phyloP scores from a whole-genome alignment of 1,139 yeast genomes.

The Lodderomyces parapsilosis region DNA sequence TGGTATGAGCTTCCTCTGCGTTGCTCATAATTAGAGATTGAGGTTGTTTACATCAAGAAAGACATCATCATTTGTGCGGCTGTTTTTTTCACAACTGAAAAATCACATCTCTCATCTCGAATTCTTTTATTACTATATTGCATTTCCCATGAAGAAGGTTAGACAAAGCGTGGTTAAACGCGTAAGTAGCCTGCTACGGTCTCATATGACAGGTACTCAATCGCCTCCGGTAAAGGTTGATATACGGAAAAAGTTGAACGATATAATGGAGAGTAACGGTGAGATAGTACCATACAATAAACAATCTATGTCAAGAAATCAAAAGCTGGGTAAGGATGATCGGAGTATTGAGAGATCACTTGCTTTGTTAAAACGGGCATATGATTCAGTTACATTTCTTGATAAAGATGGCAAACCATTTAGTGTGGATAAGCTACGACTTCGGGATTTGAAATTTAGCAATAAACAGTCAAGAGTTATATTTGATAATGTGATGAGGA shows the following conservation, averaged over 20 bases:
- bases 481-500: conserved; percentile 29
- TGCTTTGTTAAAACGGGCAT: conserved; percentile 11
- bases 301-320: conserved; percentile 6
- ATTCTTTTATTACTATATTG: neutral
- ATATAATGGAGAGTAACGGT: conserved; percentile 2
- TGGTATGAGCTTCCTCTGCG: neutral
- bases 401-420: conserved; percentile 16
- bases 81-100: neutral
- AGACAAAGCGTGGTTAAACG: neutral
- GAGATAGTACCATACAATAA: conserved; percentile 4
- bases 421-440: conserved; percentile 15
- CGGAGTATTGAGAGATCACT: neutral
- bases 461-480: conserved; percentile 24
- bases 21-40: neutral
- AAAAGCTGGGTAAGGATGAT: neutral
- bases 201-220: neutral
- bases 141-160: neutral
- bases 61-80: neutral
- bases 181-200: neutral
- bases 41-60: too few relatives aligned
- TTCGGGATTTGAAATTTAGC: conserved; percentile 20
- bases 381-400: conserved; percentile 18
- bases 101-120: neutral
- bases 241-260: conserved; percentile 3
- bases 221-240: conserved; percentile 1